Conservation (phyloP, 495 filamentous ascomycete species). For the Wilcoxina mikolae region DNA sequence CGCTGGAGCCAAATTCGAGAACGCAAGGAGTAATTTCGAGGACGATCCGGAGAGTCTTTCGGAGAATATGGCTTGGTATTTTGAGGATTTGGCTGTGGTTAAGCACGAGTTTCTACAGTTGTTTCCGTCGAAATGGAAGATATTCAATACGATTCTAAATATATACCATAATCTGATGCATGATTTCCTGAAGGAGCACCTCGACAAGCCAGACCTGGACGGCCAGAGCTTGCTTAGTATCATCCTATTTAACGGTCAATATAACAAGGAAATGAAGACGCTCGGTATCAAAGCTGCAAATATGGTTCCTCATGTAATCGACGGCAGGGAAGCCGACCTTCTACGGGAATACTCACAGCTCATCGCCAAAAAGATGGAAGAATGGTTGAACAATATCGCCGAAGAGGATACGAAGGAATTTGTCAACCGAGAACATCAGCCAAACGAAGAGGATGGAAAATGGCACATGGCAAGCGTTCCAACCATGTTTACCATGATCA, state of each 20-base stretch:
- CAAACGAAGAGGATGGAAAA: constrained; percentile 49
- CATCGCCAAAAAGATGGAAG: constrained; percentile 86
- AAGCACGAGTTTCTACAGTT: constrained; percentile 75
- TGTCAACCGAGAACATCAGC: constrained; percentile 54
- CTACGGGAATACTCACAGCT: constrained; percentile 85
- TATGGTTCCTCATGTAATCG: constrained; percentile 66
- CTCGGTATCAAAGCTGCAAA: constrained; percentile 62
- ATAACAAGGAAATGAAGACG: constrained; percentile 88
- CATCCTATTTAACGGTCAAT: constrained; percentile 88
- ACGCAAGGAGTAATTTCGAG: constrained; percentile 57
- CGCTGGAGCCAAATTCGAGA: constrained; percentile 59
- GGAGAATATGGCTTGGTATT: constrained; percentile 83
- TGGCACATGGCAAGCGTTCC: constrained; percentile 28
- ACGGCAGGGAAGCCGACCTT: constrained; percentile 73
- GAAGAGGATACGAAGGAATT: constrained; percentile 65
- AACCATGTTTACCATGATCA: constrained; percentile 91
- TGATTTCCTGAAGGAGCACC: constrained; percentile 64
- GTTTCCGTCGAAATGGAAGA: constrained; percentile 96
- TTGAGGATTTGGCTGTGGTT: constrained; percentile 88
- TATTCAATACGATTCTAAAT: constrained; percentile 72
- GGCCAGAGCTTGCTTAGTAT: constrained; percentile 50
- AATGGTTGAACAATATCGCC: constrained; percentile 93
- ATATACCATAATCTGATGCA: constrained; percentile 94
- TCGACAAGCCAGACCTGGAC: constrained; percentile 55
- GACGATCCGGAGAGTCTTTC: constrained; percentile 69